phyloP scores from a whole-genome alignment of 257 asterid species.

The Rhazya stricta region DNA sequence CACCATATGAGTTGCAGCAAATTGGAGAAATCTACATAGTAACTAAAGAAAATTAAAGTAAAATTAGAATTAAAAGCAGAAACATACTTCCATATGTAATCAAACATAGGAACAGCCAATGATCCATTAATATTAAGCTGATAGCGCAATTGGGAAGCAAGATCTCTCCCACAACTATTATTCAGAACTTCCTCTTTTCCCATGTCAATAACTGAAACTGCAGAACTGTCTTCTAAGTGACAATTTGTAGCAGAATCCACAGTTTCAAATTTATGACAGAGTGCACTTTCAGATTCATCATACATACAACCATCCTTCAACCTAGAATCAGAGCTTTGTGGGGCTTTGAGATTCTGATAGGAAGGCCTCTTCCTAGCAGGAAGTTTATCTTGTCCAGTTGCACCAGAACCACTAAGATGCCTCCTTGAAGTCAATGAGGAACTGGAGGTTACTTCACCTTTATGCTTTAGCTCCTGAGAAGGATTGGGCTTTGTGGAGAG shows the following conservation, averaged over 20 bases:
- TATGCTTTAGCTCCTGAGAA: constrained; percentile 12
- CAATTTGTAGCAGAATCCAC: not conserved
- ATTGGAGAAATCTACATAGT: not conserved
- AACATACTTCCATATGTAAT: constrained; percentile 23
- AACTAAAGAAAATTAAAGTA: not conserved
- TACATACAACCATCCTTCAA: too few species aligned
- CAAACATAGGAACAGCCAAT: constrained; percentile 16
- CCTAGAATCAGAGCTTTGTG: not conserved
- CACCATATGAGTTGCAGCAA: not conserved
- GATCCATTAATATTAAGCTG: constrained; percentile 6
- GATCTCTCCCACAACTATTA: constrained; percentile 4
- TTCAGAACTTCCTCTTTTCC: not conserved
- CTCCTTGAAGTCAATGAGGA: not conserved
- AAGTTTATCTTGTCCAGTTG: constrained; percentile 12
- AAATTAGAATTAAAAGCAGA: not conserved
- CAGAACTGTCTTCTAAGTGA: not conserved
- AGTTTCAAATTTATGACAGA: not conserved
- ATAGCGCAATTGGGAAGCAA: not conserved
- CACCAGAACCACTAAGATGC: not conserved
- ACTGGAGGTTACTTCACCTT: not conserved
- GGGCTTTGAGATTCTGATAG: not conserved
- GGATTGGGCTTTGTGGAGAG: constrained; percentile 2
- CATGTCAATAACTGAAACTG: not conserved
- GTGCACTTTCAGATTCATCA: constrained; percentile 1
- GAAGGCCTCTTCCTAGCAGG: not conserved